These are phyloP conservation scores for Hypoxylon sp. DNA, from an alignment of 2,329 filamentous ascomycete genomes.

Conservation along the genomic window DNA sequence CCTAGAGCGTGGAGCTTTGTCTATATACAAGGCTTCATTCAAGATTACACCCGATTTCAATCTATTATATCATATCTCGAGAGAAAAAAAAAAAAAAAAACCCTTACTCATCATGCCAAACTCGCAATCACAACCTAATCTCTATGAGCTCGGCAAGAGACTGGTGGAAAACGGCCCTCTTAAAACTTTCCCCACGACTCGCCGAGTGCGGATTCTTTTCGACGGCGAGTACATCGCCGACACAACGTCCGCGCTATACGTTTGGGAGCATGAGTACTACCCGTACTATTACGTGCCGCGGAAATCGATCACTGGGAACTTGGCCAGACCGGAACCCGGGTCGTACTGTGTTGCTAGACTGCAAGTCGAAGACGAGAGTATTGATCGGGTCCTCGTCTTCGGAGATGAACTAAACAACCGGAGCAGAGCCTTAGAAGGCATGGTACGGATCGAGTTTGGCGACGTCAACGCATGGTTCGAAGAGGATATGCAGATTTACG, in stretches of 20 bases:
- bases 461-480: conserved; percentile 60
- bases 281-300: conserved; percentile 54
- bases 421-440: conserved; percentile 43
- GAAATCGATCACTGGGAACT: conserved; percentile 36
- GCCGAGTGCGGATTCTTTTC: conserved; percentile 53
- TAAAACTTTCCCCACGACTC: conserved; percentile 51
- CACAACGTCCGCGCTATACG: conserved; percentile 52
- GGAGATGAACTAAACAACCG: conserved; percentile 19
- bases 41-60: background rate
- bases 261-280: conserved; percentile 56
- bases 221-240: conserved; percentile 52
- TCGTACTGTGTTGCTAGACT: conserved; percentile 44
- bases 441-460: conserved; percentile 45
- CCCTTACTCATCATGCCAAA: conserved; percentile 28
- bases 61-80: background rate
- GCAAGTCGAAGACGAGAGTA: conserved; percentile 28
- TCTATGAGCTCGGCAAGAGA: conserved; percentile 46
- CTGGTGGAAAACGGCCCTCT: conserved; percentile 50
- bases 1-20: background rate
- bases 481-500: conserved; percentile 70
- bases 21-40: background rate
- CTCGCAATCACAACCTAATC: conserved; percentile 32
- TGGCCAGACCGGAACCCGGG: conserved; percentile 7
- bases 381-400: conserved; percentile 48
- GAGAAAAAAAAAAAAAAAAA: background rate